phyloP scores from a whole-genome alignment of 805 yeast species.

The Candida fluviatilis region DNA sequence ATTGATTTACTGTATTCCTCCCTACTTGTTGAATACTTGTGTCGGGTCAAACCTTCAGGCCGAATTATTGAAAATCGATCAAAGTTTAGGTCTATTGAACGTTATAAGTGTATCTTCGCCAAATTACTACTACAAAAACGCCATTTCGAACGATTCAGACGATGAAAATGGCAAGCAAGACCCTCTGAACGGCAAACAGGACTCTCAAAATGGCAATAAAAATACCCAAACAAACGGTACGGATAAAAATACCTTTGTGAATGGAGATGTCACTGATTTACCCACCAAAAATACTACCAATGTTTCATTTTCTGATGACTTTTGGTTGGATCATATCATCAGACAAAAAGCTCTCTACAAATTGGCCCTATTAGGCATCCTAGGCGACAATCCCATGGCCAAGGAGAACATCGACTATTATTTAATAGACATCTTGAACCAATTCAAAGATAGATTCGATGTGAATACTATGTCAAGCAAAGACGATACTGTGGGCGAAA shows the following conservation, averaged over 20 bases:
- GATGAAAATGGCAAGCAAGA: slow-evolving; percentile 7
- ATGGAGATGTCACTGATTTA: no score
- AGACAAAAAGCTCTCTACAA: slow-evolving; percentile 30
- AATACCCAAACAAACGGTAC: no score
- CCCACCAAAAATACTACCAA: neutral
- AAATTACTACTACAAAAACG: slow-evolving; percentile 17
- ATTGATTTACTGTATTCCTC: slow-evolving; percentile 34
- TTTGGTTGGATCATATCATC: slow-evolving; percentile 26
- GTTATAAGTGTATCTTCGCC: slow-evolving; percentile 23
- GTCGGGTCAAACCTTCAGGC: slow-evolving; percentile 29
- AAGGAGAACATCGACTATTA: slow-evolving; percentile 14
- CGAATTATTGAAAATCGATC: slow-evolving; percentile 18
- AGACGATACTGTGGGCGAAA: slow-evolving; percentile 14
- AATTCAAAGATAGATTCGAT: slow-evolving; percentile 25
- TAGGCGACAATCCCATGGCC: slow-evolving; percentile 31
- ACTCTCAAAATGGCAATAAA: neutral
- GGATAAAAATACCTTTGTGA: no score
- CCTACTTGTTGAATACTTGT: slow-evolving; percentile 37
- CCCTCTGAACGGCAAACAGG: neutral
- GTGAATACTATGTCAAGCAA: slow-evolving; percentile 9
- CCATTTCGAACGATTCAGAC: neutral
- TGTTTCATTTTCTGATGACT: slow-evolving; percentile 25
- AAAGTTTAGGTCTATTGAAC: slow-evolving; percentile 23
- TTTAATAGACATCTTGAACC: slow-evolving; percentile 25
- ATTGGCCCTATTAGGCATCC: slow-evolving; percentile 30